Evolutionary conservation across 257 asterid genomes (phyloP).

Genomic region (Solanum pimpinellifolium): DNA sequence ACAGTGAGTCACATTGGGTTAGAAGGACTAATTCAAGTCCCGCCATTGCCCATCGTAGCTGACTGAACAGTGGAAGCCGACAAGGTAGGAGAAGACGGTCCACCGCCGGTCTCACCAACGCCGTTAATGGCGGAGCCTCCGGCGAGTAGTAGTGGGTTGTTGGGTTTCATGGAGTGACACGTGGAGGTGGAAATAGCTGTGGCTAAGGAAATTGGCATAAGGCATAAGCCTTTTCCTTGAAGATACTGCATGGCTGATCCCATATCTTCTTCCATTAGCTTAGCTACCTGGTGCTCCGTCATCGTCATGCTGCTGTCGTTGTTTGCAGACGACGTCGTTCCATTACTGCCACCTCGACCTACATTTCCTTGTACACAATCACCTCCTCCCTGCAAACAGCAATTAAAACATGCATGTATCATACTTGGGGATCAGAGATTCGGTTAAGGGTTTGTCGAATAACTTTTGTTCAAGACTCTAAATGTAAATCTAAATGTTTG

Average conservation of each 20-base stretch:
- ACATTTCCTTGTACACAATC: conserved; percentile 23
- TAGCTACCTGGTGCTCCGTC: conserved; percentile 88
- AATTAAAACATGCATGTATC: neutral
- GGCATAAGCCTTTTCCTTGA: conserved; percentile 89
- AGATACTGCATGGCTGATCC: conserved; percentile 96
- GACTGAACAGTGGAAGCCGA: conserved; percentile 70
- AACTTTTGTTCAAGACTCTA: neutral
- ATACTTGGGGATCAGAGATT: neutral
- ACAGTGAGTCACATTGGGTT: neutral
- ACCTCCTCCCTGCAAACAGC: neutral
- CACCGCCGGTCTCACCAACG: neutral
- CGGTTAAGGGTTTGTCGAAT: too few species aligned
- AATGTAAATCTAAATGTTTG: neutral
- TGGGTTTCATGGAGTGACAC: conserved; percentile 45
- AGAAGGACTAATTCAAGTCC: conserved; percentile 9
- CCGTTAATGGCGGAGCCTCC: conserved; percentile 22
- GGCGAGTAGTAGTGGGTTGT: conserved; percentile 12
- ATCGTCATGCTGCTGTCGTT: conserved; percentile 55
- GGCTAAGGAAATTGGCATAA: conserved; percentile 90
- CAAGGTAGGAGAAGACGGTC: conserved; percentile 49
- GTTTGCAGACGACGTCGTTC: conserved; percentile 34
- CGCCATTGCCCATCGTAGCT: conserved; percentile 31
- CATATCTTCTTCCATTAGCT: conserved; percentile 95
- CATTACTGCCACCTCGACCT: conserved; percentile 26
- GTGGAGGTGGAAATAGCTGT: conserved; percentile 77